Evolutionary conservation across 1,139 yeast species (phyloP).

Genomic region (Oligophagozyma castellii): DNA sequence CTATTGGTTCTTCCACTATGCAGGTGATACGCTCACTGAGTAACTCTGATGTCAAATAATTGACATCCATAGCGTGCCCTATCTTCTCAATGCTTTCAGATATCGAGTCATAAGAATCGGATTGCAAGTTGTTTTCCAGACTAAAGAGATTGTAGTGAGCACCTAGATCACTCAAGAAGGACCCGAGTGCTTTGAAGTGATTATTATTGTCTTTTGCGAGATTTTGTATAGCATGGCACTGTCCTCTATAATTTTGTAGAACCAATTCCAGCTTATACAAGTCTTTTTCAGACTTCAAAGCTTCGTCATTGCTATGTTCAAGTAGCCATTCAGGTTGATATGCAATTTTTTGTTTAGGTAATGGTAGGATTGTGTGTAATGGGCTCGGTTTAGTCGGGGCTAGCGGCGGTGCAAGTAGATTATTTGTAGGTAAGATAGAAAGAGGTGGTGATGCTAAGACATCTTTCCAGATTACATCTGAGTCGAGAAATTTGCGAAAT

Average conservation of each 20-base stretch:
- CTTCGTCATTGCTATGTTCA: conserved; percentile 1
- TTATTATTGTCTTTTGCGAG: conserved; percentile 42
- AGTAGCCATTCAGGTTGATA: neutral
- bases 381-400: conserved; percentile 42
- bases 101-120: conserved; percentile 18
- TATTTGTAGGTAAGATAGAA: conserved; percentile 37
- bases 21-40: conserved; percentile 53
- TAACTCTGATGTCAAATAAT: conserved; percentile 58
- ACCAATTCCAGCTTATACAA: conserved; percentile 41
- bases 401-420: conserved; percentile 43
- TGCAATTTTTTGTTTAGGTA: conserved; percentile 15
- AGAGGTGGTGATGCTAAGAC: conserved; percentile 44
- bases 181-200: conserved; percentile 25
- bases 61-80: conserved; percentile 78
- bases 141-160: conserved; percentile 60
- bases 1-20: conserved; percentile 67
- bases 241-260: conserved; percentile 45
- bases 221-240: conserved; percentile 43
- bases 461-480: conserved; percentile 64
- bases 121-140: conserved; percentile 36
- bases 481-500: conserved; percentile 70
- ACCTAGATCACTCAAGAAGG: conserved; percentile 32
- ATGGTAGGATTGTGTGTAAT: conserved; percentile 52
- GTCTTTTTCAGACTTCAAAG: conserved; percentile 23
- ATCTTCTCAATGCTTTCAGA: conserved; percentile 55